phyloP scores from a whole-genome alignment of 2,329 filamentous ascomycete genomes.

The Alternaria rosae region DNA sequence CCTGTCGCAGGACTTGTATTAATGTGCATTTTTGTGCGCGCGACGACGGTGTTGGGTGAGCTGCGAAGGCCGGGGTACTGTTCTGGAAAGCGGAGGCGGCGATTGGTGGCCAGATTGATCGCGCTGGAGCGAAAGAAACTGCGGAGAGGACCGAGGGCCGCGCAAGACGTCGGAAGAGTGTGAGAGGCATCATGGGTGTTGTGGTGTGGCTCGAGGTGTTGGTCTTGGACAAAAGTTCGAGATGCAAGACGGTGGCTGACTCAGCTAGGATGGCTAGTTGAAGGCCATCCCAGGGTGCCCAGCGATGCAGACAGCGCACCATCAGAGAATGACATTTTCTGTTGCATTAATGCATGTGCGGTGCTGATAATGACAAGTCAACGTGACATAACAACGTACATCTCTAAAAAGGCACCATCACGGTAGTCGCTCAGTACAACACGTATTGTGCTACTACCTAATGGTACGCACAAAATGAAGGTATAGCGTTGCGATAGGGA shows the following conservation, averaged over 20 bases:
- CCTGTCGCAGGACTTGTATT: conserved; percentile 68
- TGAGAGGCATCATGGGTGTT: conserved; percentile 48
- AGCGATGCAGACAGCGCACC: not conserved
- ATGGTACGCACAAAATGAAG: not conserved
- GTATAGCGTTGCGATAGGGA: not conserved
- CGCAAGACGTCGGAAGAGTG: conserved; percentile 50
- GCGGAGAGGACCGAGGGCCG: conserved; percentile 41
- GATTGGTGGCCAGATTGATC: conserved; percentile 28
- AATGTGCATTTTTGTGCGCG: conserved; percentile 54
- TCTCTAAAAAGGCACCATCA: not conserved
- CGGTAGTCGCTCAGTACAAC: not conserved
- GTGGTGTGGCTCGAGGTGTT: conserved; percentile 4
- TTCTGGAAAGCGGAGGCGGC: conserved; percentile 28
- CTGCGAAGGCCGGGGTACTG: conserved; percentile 24
- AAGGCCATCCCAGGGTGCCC: not conserved
- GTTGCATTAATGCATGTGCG: not conserved
- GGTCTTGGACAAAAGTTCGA: conserved; percentile 18
- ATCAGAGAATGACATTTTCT: not conserved
- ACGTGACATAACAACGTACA: not conserved
- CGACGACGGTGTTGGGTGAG: conserved; percentile 51
- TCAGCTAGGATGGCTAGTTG: conserved; percentile 9
- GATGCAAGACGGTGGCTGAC: conserved; percentile 17
- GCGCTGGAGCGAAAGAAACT: conserved; percentile 22
- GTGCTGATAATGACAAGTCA: not conserved
- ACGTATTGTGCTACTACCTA: not conserved